phyloP scores from a whole-genome alignment of 2,329 filamentous ascomycete genomes.

The Botrytis medusae region DNA sequence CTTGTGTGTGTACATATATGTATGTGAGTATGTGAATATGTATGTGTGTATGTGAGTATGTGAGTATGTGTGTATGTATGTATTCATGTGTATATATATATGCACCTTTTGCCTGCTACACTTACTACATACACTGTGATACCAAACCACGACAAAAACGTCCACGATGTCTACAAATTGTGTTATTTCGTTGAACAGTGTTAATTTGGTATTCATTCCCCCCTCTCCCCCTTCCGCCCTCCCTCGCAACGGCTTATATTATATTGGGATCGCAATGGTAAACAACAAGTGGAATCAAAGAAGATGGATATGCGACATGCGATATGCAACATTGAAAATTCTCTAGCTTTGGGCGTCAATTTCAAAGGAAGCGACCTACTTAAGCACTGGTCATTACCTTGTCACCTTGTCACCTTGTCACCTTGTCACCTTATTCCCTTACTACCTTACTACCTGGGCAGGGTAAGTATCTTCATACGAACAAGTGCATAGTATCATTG shows the following conservation, averaged over 20 bases:
- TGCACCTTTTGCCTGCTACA: background rate
- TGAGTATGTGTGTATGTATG: too few relatives aligned
- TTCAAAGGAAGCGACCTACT: background rate
- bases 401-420: too few relatives aligned
- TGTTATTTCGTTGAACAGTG: background rate
- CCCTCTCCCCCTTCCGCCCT: too few relatives aligned
- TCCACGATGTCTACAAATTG: background rate
- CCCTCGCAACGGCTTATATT: background rate
- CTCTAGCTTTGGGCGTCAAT: slow-evolving; percentile 15
- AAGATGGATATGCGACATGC: background rate
- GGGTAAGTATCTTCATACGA: background rate
- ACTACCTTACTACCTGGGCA: background rate
- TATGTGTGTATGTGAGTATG: too few relatives aligned
- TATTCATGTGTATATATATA: too few relatives aligned
- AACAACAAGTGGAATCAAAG: background rate
- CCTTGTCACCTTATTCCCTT: background rate
- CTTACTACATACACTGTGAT: background rate
- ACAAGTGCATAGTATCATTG: background rate
- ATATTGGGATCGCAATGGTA: background rate
- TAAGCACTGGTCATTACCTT: background rate
- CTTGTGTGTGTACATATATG: background rate
- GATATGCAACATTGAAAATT: background rate
- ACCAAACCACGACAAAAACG: background rate
- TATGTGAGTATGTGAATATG: too few relatives aligned
- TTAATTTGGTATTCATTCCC: background rate